phyloP scores from a whole-genome alignment of 176 grass and related monocot species.

The Stipa capillata region DNA sequence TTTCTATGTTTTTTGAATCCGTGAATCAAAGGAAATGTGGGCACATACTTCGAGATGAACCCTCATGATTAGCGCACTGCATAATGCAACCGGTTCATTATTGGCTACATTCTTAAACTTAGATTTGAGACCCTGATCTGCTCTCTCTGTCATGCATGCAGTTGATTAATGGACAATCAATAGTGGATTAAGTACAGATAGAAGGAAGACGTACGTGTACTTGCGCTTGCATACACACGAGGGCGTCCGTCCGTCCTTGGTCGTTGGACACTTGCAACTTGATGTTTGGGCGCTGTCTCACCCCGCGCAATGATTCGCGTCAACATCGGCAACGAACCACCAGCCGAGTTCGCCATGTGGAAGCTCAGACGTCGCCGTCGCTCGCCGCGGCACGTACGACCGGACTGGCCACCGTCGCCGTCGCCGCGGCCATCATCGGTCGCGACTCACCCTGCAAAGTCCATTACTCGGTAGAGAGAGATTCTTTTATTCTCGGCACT shows the following conservation, averaged over 20 bases:
- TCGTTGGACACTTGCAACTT: background rate
- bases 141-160: background rate
- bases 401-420: background rate
- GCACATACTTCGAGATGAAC: background rate
- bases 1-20: too few species aligned
- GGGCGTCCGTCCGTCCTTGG: background rate
- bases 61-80: background rate
- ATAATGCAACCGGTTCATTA: background rate
- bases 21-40: background rate
- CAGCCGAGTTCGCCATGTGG: conserved; percentile 40
- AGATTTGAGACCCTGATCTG: background rate
- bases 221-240: conserved; percentile 1
- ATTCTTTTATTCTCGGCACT: too few species aligned
- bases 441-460: background rate
- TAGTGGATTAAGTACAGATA: background rate
- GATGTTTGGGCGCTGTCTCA: conserved; percentile 10
- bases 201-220: background rate
- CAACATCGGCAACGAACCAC: conserved; percentile 33
- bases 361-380: conserved; percentile 53
- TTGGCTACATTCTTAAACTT: background rate
- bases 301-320: conserved; percentile 26
- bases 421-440: background rate
- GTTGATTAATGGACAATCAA: background rate
- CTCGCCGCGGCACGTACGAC: background rate
- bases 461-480: background rate